Evolutionary conservation across 2,329 filamentous ascomycete species (phyloP).

Genomic region (Diplodia scrobiculata): DNA sequence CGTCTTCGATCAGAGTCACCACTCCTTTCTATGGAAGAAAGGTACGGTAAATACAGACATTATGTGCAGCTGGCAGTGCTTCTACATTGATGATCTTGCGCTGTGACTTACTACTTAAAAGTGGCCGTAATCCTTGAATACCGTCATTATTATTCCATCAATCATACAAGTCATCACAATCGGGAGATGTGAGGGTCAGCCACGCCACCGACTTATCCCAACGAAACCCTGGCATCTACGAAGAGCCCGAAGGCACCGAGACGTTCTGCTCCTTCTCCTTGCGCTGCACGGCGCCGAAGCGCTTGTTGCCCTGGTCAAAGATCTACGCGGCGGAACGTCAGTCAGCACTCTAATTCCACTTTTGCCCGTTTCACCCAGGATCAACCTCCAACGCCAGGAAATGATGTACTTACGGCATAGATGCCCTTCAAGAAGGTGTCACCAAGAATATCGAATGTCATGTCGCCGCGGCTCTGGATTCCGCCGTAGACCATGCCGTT

Average conservation of each 20-base stretch:
- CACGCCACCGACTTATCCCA: background rate
- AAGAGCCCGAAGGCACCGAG: slow-evolving; percentile 24
- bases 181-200: background rate
- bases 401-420: slow-evolving; percentile 51
- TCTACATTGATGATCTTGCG: too few species aligned
- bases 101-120: too few species aligned
- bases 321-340: slow-evolving; percentile 47
- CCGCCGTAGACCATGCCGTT: slow-evolving; percentile 63
- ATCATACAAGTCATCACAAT: slow-evolving; percentile 4
- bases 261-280: slow-evolving; percentile 38
- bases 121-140: background rate
- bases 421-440: slow-evolving; percentile 66
- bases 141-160: slow-evolving; percentile 9
- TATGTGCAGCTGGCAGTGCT: too few species aligned
- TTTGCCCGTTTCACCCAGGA: too few species aligned
- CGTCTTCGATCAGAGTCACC: too few species aligned
- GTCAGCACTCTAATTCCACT: slow-evolving; percentile 39
- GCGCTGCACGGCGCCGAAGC: slow-evolving; percentile 63
- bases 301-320: slow-evolving; percentile 64
- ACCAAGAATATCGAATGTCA: slow-evolving; percentile 65
- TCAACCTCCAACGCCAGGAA: background rate
- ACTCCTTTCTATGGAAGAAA: too few species aligned
- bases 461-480: slow-evolving; percentile 63
- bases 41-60: background rate
- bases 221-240: background rate